Evolutionary conservation across 169 alveolate species (phyloP).

Genomic region (Eimeria falciformis): DNA sequence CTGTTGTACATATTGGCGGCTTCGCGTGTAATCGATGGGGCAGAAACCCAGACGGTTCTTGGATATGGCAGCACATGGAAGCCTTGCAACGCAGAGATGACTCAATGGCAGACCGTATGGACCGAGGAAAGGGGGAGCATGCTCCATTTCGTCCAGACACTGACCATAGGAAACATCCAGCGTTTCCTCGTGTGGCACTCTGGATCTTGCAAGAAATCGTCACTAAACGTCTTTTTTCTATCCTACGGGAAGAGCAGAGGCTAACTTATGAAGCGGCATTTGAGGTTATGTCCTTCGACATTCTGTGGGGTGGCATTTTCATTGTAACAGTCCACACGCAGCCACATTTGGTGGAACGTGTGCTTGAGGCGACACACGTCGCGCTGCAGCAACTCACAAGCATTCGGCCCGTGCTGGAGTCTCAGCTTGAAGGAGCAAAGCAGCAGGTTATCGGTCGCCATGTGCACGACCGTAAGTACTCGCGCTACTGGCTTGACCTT

Average conservation of each 20-base stretch:
- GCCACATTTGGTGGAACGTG: conserved; percentile 76
- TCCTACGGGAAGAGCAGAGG: conserved; percentile 87
- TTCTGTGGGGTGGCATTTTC: conserved; percentile 86
- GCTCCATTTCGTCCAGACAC: neutral
- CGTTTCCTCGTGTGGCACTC: conserved; percentile 76
- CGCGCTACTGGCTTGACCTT: conserved; percentile 77
- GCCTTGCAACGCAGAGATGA: conserved; percentile 33
- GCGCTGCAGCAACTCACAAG: conserved; percentile 69
- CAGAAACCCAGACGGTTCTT: conserved; percentile 85
- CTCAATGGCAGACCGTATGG: neutral
- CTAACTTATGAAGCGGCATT: conserved; percentile 89
- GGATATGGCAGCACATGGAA: conserved; percentile 74
- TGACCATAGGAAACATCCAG: conserved; percentile 70
- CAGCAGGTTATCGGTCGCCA: conserved; percentile 68
- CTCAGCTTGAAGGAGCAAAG: conserved; percentile 74
- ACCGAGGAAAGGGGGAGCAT: neutral
- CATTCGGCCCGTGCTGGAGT: conserved; percentile 64
- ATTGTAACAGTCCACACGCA: conserved; percentile 86
- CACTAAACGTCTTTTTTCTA: conserved; percentile 72
- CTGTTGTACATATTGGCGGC: conserved; percentile 87
- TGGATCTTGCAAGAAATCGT: conserved; percentile 75
- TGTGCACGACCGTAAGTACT: conserved; percentile 57
- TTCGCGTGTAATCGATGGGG: conserved; percentile 89
- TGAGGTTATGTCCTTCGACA: conserved; percentile 87
- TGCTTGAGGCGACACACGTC: conserved; percentile 57